Conservation (phyloP, 768 basidiomycete genomes). For the Phylloporus sp. region DNA sequence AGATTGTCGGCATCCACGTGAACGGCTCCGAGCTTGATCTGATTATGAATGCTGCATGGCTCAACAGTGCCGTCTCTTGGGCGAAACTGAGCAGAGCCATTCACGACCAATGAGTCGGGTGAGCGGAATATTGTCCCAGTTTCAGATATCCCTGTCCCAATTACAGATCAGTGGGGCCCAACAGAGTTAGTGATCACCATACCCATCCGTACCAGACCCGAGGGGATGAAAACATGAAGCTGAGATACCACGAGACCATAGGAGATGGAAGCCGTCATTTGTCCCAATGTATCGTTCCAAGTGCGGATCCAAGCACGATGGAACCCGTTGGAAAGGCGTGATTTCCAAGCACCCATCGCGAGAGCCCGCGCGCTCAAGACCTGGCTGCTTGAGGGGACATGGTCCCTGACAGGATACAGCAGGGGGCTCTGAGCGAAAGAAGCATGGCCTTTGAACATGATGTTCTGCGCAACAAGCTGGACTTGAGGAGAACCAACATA, state of each 20-base stretch:
- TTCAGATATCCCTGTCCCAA: conserved; percentile 18
- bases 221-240: conserved; percentile 42
- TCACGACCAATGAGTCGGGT: conserved; percentile 42
- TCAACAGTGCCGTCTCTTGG: conserved; percentile 55
- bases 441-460: conserved; percentile 52
- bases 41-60: conserved; percentile 46
- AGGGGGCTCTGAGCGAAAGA: conserved; percentile 51
- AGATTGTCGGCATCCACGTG: conserved; percentile 45
- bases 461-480: conserved; percentile 46
- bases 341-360: conserved; percentile 60
- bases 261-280: conserved; percentile 53
- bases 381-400: conserved; percentile 12
- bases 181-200: conserved; percentile 3
- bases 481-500: conserved; percentile 50
- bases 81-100: conserved; percentile 52
- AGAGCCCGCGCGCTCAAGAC: conserved; percentile 35
- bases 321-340: conserved; percentile 55
- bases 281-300: conserved; percentile 67
- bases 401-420: conserved; percentile 8
- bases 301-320: conserved; percentile 64
- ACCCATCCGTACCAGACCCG: conserved; percentile 27
- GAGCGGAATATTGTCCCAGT: conserved; percentile 41
- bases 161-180: neutral
- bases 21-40: conserved; percentile 44
- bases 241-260: conserved; percentile 48